Conservation (phyloP, 2,329 filamentous ascomycete species). For the Dothidotthia symphoricarpi region DNA sequence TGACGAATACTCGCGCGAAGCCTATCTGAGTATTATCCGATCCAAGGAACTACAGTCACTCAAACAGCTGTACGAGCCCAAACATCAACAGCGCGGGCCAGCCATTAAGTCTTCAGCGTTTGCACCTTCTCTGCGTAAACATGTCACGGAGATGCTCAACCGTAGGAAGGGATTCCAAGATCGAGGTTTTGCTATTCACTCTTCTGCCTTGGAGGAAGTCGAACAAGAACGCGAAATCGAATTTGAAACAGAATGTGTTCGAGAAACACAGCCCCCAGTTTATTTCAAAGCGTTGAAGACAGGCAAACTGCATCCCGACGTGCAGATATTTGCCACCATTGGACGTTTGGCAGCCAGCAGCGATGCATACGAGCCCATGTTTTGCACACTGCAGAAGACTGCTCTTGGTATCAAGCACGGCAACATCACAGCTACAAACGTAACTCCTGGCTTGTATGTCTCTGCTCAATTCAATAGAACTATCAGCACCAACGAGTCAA, state of each 20-base stretch:
- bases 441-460: conserved; percentile 38
- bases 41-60: conserved; percentile 59
- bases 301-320: conserved; percentile 49
- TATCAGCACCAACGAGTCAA: conserved; percentile 39
- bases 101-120: conserved; percentile 5
- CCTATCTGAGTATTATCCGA: conserved; percentile 48
- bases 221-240: conserved; percentile 51
- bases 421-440: conserved; percentile 10
- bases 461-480: conserved; percentile 53
- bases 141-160: conserved; percentile 39
- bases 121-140: conserved; percentile 27
- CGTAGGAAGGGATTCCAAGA: conserved; percentile 44
- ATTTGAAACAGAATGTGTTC: conserved; percentile 57
- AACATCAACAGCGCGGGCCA: conserved; percentile 6
- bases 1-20: conserved; percentile 25
- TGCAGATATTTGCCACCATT: conserved; percentile 49
- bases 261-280: conserved; percentile 53
- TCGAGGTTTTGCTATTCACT: conserved; percentile 46
- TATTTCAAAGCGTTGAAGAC: conserved; percentile 46
- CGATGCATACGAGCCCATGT: conserved; percentile 44
- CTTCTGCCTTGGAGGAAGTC: conserved; percentile 59
- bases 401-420: conserved; percentile 39
- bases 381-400: conserved; percentile 45
- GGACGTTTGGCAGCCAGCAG: conserved; percentile 45
- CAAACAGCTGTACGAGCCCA: conserved; percentile 56